Base-by-base conservation (phyloP, 164 flowering plant species). In the Vitis cinerea region DNA sequence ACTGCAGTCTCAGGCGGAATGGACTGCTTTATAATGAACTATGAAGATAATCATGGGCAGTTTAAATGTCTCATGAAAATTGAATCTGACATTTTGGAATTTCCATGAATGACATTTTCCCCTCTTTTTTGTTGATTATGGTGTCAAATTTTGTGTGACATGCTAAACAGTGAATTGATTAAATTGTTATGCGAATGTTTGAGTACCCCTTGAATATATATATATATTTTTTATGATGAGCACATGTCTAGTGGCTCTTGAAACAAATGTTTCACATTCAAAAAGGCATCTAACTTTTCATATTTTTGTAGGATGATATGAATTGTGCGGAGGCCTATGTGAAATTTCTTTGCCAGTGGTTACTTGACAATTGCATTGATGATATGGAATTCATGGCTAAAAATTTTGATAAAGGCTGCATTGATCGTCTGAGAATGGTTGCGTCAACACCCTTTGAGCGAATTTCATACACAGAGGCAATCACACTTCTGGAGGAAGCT, bases 321-420 rank as follows among this genome's bases (percentile, higher is more conserved):
- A 90, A 89, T 59, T 92, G 97, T 80, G 97, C 98, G 23, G 98
- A 94, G 84, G 94, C 88, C 29, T 94, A 90, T 80, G 97, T 94
- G 72, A 83, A 81, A 71, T 94, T 83, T 74, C 78, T 94, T 51
- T 92, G 91, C 65, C 84, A 87, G 68, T 92, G 94, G 97, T 80
- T 94, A 73, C 91, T 94, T 19, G 98, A 94, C 78, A 81, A 92
- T 59, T 90, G 97, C 81, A 74, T 77, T 69, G 95, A 89, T 77
- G 98, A 94, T 63, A 90, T 92, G 98, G 86, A 92, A 73, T 88
- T 92, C 77, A 94, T 94, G 86, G 89, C 83, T 47, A 88, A 92
- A 65, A 80, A 75, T 65, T 82, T 80, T 79, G 98, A 92, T 74
- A 86, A 87, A 78, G 68, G 68, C 60, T 89, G 91, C 73, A 82